Evolutionary conservation across 75 land plant species (phyloP), one percentile per base, ranked within the genome.

Genomic region (Pseudotsuga menziesii): DNA sequence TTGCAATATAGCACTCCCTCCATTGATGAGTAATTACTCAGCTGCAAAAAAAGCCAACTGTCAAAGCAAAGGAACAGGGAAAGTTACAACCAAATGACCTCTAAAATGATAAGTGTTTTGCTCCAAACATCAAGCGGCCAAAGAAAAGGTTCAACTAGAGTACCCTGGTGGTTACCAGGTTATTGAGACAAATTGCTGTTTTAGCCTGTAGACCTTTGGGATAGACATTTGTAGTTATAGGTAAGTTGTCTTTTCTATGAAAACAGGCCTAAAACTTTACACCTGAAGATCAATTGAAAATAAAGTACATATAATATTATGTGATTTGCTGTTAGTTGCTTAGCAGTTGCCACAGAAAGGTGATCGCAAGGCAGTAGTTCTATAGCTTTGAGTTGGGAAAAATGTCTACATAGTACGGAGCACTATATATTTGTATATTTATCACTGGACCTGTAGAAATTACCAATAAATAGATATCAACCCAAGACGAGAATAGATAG

Each of bases 1-100:
- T 91, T 91, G 84, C 91, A 89, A 62, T 89, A 89, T 20, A 89
- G 67, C 19, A 91, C 91, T 74, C 93, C 93, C 58, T 91, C 93
- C 85, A 91, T 83, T 32, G 93, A 91, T 20, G 91, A 89, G 79
- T 84, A 89, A 55, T 79, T 89, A 79, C 91, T 84, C 63, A 91
- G 63, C 93, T 91, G 85, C 6, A 82, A 76, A 41, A 61, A 61
- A 26, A 26, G 57, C 56, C 3, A 15, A 56, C 32, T 35, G 70
- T 69, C 54, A 69, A 69, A 2, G 5, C n/a, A 69, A 69, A 36
- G 23, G 9, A 41, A 22, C 72, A 41, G 12, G 71, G 20, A 9
- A 69, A 39, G 20, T 69, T 20, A 67, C 48, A 67, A 36, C 22
- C 44, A 67, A 67, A 69, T 69, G 41, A 41, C 72, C 20, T 41